Evolutionary conservation across 192 early-diverging fungal genomes (phyloP), one percentile per base, ranked within the genome.

Genomic region (Bifiguratus adelaidae): DNA sequence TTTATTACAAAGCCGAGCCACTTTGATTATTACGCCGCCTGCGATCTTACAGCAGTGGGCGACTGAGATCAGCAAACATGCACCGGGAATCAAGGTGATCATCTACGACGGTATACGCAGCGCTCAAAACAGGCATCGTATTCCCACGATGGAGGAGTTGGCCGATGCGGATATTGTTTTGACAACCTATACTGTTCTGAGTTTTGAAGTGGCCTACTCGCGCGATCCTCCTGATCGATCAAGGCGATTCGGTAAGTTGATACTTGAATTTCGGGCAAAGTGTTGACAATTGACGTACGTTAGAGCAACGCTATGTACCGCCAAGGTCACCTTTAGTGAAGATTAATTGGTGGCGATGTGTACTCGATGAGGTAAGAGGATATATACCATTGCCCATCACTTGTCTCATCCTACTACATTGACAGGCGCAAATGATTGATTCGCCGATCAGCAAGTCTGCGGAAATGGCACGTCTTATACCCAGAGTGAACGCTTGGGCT

Each of bases 371-470:
- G 56, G 63, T 65, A 30, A 19, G 38, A 21, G 7, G 28, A n/a
- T n/a, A 30, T 19, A 22, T 11, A 32, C n/a, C n/a, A n/a, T n/a
- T n/a, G n/a, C n/a, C n/a, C n/a, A n/a, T n/a, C n/a, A n/a, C n/a
- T n/a, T n/a, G n/a, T n/a, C n/a, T n/a, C n/a, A n/a, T n/a, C n/a
- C n/a, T n/a, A n/a, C n/a, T n/a, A n/a, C n/a, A n/a, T n/a, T n/a
- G n/a, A n/a, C n/a, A 67, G 65, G 80, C 82, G 15, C 82, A 85
- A 42, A 70, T 74, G 70, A 74, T 85, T 8, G 77, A 82, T 30
- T 58, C 48, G 7, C 33, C 67, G 5, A 62, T 63, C n/a, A 56
- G 67, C 2, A 45, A 59, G 6, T 67, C 70, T 5, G 57, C 66
- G 7, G 61, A 72, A 24, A 79, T 84, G 77, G 73, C 77, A 3